These are phyloP conservation scores for Kwoniella heveanensis DNA, from an alignment of 768 basidiomycete species.

Conservation along the genomic window DNA sequence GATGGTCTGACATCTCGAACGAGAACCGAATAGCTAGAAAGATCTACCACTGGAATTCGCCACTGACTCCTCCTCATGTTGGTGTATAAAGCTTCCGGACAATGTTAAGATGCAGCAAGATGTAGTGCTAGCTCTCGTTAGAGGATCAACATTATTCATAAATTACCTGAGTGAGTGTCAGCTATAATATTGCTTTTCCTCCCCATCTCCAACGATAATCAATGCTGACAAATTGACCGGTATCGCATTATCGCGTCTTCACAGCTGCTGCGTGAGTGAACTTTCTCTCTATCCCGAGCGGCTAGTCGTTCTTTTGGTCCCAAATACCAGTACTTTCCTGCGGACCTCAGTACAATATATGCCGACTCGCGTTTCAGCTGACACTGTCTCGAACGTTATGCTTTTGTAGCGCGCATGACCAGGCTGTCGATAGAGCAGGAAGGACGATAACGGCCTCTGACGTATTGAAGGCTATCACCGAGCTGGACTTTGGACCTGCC, in stretches of 20 bases:
- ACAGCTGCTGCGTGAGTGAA: slow-evolving; percentile 61
- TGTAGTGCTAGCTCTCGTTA: slow-evolving; percentile 76
- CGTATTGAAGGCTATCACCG: slow-evolving; percentile 68
- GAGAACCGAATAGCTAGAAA: too few species aligned
- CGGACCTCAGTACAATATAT: too few species aligned
- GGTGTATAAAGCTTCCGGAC: slow-evolving; percentile 75
- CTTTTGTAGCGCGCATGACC: slow-evolving; percentile 74
- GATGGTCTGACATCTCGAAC: not conserved
- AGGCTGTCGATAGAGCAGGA: slow-evolving; percentile 78
- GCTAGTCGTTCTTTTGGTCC: too few species aligned
- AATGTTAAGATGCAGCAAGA: slow-evolving; percentile 88
- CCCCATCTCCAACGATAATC: too few species aligned
- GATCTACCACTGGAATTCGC: too few species aligned
- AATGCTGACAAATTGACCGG: too few species aligned
- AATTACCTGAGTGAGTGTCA: slow-evolving; percentile 79
- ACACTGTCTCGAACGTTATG: too few species aligned
- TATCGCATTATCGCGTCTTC: too few species aligned
- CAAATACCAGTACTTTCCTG: not conserved
- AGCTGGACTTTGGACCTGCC: slow-evolving; percentile 48
- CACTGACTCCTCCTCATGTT: too few species aligned
- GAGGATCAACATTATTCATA: slow-evolving; percentile 92
- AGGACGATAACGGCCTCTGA: slow-evolving; percentile 88
- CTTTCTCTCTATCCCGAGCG: not conserved
- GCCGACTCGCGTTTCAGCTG: not conserved
- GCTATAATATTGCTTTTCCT: too few species aligned